These are phyloP conservation scores for Apiotrichum mycotoxinovorans DNA, from an alignment of 1,284 basidiomycete genomes.

Conservation along the genomic window DNA sequence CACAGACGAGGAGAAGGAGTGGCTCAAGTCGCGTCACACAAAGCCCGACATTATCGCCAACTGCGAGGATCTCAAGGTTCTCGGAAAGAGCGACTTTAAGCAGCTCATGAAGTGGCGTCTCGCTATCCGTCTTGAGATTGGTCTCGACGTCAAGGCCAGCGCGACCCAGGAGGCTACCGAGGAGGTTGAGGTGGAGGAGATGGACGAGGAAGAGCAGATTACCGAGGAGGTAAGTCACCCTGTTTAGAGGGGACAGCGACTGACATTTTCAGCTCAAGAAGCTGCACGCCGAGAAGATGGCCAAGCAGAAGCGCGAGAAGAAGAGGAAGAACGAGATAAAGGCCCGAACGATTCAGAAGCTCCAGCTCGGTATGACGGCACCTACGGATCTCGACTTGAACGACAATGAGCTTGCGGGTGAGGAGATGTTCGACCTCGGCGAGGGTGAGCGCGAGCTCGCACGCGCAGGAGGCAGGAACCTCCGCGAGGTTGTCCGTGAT, in stretches of 20 bases:
- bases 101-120: conserved; percentile 85
- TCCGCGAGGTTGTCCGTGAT: conserved; percentile 55
- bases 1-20: conserved; percentile 81
- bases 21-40: conserved; percentile 69
- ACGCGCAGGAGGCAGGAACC: conserved; percentile 52
- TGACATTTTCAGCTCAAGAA: conserved; percentile 64
- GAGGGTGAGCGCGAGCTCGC: conserved; percentile 57
- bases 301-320: conserved; percentile 74
- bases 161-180: conserved; percentile 70
- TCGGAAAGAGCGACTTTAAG: conserved; percentile 98
- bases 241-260: not conserved
- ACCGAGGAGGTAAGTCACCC: conserved; percentile 68
- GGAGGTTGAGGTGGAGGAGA: conserved; percentile 67
- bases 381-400: conserved; percentile 84
- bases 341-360: conserved; percentile 80
- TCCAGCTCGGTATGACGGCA: conserved; percentile 97
- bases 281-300: conserved; percentile 71
- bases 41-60: conserved; percentile 76
- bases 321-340: conserved; percentile 86
- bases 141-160: conserved; percentile 73
- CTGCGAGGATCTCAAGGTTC: conserved; percentile 88
- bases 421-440: conserved; percentile 78
- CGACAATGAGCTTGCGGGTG: conserved; percentile 63
- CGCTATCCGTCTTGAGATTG: conserved; percentile 77
- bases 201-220: conserved; percentile 84